Percentiles rank a stretch among this genome's conserved stretches.
These are phyloP conservation scores for Isoetes taiwanensis DNA, from an alignment of 75 land plant species.

Conservation along the genomic window DNA sequence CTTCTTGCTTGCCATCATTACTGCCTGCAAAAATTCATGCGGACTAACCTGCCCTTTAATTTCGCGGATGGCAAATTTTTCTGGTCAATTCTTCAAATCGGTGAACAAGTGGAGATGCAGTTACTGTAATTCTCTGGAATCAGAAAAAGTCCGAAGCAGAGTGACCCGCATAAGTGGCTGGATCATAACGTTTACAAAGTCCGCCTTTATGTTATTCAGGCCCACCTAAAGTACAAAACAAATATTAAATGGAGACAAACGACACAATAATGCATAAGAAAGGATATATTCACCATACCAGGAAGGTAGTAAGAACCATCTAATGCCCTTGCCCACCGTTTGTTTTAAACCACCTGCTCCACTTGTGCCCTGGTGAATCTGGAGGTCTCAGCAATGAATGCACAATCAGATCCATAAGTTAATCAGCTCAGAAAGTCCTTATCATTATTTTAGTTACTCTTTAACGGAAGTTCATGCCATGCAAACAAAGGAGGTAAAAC, in stretches of 20 bases:
- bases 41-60: constrained; percentile 97
- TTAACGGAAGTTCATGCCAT: no score
- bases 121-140: constrained; percentile 74
- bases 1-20: constrained; percentile 95
- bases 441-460: no score
- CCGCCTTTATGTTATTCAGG: constrained; percentile 90
- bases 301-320: constrained; percentile 97
- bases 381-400: background rate
- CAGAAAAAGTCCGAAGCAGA: constrained; percentile 81
- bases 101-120: constrained; percentile 89
- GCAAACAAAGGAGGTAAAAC: no score
- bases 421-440: no score
- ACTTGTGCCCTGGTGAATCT: constrained; percentile 75
- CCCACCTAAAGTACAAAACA: constrained; percentile 49
- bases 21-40: constrained; percentile 93
- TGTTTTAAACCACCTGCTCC: constrained; percentile 64
- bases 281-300: constrained; percentile 61
- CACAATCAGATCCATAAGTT: background rate
- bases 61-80: constrained; percentile 91
- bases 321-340: constrained; percentile 93
- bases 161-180: constrained; percentile 96
- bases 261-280: background rate
- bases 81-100: constrained; percentile 93
- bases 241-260: no score
- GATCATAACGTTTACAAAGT: constrained; percentile 93